phyloP scores from a whole-genome alignment of 2,329 filamentous ascomycete genomes.

The Fusarium xyrophilum region DNA sequence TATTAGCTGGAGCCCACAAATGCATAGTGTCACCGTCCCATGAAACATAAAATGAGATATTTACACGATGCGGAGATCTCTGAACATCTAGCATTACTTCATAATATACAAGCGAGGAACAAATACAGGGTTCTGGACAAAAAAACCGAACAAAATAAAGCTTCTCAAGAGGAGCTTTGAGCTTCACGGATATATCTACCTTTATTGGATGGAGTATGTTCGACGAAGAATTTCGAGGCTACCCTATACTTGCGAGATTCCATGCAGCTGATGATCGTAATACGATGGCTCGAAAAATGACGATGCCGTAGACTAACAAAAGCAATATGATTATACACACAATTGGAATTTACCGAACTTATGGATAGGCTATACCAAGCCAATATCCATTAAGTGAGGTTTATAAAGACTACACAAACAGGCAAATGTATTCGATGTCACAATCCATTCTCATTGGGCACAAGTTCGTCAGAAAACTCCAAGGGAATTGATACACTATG shows the following conservation, averaged over 20 bases:
- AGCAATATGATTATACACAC: not conserved
- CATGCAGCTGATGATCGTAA: not conserved
- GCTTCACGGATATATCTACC: not conserved
- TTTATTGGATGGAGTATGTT: not conserved
- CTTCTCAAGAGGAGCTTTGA: not conserved
- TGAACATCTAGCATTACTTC: not conserved
- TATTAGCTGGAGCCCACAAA: not conserved
- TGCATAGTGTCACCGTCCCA: not conserved
- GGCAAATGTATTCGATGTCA: not conserved
- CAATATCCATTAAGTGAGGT: not conserved
- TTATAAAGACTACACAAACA: not conserved
- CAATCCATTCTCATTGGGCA: not conserved
- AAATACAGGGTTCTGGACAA: not conserved
- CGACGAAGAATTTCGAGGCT: not conserved
- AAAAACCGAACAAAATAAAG: not conserved
- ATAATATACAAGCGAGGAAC: not conserved
- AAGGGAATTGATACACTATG: slow-evolving; percentile 38
- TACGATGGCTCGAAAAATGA: not conserved
- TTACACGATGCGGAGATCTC: not conserved
- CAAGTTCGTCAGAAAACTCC: slow-evolving; percentile 32
- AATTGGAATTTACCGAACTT: not conserved
- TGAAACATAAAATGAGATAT: not conserved
- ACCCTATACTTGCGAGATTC: not conserved
- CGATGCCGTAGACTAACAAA: not conserved
- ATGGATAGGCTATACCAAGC: not conserved